A percentile compares a stretch with the other conserved stretches of the same genome.
phyloP scores from a whole-genome alignment of 495 filamentous ascomycete genomes.

The Penicillium riverlandense region DNA sequence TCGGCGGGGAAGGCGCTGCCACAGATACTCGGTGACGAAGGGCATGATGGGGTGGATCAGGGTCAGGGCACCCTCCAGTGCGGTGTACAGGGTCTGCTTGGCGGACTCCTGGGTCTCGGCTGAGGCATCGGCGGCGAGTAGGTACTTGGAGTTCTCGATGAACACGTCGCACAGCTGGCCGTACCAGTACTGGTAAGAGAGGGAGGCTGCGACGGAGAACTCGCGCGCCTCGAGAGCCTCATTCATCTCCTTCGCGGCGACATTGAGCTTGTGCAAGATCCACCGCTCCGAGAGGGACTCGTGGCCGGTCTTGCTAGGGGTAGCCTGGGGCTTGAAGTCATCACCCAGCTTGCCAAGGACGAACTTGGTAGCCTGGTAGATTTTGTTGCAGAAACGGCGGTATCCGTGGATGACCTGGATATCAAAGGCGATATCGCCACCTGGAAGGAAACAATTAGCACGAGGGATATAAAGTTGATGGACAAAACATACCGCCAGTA shows the following conservation, averaged over 20 bases:
- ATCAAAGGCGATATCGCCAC: constrained; percentile 76
- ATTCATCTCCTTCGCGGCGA: constrained; percentile 67
- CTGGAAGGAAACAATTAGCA: constrained; percentile 20
- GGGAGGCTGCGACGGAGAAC: constrained; percentile 58
- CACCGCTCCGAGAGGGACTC: constrained; percentile 73
- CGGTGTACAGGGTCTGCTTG: constrained; percentile 58
- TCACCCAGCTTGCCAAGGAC: constrained; percentile 69
- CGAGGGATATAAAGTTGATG: background rate
- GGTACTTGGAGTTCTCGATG: constrained; percentile 72
- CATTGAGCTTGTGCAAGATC: constrained; percentile 78
- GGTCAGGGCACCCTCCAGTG: constrained; percentile 59
- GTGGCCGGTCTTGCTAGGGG: constrained; percentile 50
- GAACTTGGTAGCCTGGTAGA: constrained; percentile 86
- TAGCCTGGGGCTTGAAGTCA: constrained; percentile 59
- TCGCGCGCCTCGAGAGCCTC: constrained; percentile 60
- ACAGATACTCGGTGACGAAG: constrained; percentile 70
- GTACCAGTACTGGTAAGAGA: constrained; percentile 65
- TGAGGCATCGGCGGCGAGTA: constrained; percentile 54
- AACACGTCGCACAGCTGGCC: constrained; percentile 59
- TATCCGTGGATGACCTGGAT: constrained; percentile 79
- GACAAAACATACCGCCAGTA: constrained; percentile 57
- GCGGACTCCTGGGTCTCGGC: constrained; percentile 52
- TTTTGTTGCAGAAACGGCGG: constrained; percentile 85
- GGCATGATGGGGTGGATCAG: constrained; percentile 77
- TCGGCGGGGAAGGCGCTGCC: constrained; percentile 68